These are phyloP conservation scores for Ceratobasidium sp. DNA, from an alignment of 1,284 basidiomycete genomes.

Conservation along the genomic window DNA sequence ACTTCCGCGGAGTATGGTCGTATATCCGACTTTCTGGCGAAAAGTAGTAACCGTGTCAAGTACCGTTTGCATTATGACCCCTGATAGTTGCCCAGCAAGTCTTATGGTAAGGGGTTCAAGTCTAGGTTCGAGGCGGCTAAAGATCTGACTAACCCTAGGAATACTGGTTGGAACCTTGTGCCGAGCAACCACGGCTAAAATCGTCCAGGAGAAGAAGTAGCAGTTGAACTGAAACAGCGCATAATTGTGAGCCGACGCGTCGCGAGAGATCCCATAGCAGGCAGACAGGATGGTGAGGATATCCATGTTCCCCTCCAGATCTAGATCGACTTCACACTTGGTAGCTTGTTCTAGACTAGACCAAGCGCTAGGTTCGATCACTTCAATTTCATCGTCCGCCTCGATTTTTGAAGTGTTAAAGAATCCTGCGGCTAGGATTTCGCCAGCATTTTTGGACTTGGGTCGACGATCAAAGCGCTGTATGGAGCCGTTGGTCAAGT, in stretches of 20 bases:
- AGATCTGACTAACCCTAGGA: not conserved
- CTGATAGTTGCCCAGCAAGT: not conserved
- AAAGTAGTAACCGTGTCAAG: not conserved
- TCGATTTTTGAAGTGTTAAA: not conserved
- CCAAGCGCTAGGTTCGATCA: not conserved
- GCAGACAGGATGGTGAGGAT: constrained; percentile 23
- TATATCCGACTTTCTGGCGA: not conserved
- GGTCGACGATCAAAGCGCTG: not conserved
- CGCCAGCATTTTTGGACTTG: not conserved
- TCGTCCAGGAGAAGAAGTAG: constrained; percentile 42
- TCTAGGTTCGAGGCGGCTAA: not conserved
- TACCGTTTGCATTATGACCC: not conserved
- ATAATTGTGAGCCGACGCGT: constrained; percentile 3
- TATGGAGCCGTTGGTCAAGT: not conserved
- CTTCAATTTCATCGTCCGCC: not conserved
- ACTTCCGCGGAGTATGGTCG: not conserved
- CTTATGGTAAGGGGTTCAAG: not conserved
- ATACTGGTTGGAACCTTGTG: not conserved
- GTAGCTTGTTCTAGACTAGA: not conserved
- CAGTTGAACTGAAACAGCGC: constrained; percentile 24
- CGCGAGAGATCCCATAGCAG: constrained; percentile 18
- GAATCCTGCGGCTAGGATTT: not conserved
- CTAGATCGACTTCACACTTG: not conserved
- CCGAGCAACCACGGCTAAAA: constrained; percentile 16
- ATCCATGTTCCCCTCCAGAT: not conserved